phyloP scores from a whole-genome alignment of 2,329 filamentous ascomycete species.

The Alternaria alternata region DNA sequence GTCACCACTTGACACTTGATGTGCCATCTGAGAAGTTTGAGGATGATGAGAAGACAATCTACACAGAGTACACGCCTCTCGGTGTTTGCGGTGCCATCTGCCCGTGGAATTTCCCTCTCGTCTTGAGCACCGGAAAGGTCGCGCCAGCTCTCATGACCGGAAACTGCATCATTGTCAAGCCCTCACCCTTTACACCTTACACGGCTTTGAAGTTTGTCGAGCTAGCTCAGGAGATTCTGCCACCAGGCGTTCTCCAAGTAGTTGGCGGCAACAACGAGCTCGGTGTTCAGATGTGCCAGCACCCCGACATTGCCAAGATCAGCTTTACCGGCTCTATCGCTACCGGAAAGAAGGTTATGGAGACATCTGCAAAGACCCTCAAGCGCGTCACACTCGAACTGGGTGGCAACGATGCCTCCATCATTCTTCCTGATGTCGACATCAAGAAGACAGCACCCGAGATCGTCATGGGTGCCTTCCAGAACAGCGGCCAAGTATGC shows the following conservation, averaged over 20 bases:
- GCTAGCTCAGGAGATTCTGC: conserved; percentile 65
- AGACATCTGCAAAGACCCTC: conserved; percentile 63
- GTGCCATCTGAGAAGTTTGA: conserved; percentile 51
- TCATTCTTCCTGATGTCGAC: conserved; percentile 66
- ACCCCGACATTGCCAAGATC: conserved; percentile 69
- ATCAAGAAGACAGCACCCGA: conserved; percentile 59
- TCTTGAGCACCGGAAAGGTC: conserved; percentile 63
- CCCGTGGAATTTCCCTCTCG: conserved; percentile 63
- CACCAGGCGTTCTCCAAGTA: conserved; percentile 68
- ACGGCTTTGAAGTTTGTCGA: conserved; percentile 67
- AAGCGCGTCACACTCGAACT: conserved; percentile 70
- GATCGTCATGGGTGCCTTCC: conserved; percentile 62
- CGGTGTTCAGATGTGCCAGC: conserved; percentile 66
- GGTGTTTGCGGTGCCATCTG: conserved; percentile 55
- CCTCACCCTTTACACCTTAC: conserved; percentile 66
- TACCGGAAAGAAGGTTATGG: conserved; percentile 69
- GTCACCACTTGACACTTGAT: conserved; percentile 48
- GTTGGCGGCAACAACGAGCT: conserved; percentile 68
- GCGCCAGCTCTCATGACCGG: conserved; percentile 65
- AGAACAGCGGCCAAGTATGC: conserved; percentile 63
- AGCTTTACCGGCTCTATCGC: conserved; percentile 69
- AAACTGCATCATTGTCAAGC: conserved; percentile 65
- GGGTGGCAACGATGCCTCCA: conserved; percentile 69
- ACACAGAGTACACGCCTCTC: conserved; percentile 57
- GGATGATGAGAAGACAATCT: conserved; percentile 58